A percentile compares a stretch with the other conserved stretches of the same genome.
phyloP scores from a whole-genome alignment of 106 monocot species.

The Dioscorea zingiberensis region DNA sequence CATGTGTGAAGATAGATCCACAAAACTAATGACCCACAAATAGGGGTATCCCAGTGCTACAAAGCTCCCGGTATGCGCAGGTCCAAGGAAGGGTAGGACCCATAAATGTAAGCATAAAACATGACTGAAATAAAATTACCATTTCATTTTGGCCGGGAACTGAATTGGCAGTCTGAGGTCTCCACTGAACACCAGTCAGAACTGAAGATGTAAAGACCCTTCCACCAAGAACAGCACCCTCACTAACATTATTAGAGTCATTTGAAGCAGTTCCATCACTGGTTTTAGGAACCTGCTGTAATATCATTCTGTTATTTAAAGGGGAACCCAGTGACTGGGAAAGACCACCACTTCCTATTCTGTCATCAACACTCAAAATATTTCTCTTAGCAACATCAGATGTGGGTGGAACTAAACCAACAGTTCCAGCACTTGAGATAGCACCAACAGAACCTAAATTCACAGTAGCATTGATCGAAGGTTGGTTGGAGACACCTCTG shows the following conservation, averaged over 20 bases:
- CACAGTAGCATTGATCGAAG: constrained; percentile 35
- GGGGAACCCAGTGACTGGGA: constrained; percentile 69
- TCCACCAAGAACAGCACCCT: constrained; percentile 48
- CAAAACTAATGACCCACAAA: too few species aligned
- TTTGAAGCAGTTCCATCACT: constrained; percentile 40
- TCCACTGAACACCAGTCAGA: constrained; percentile 72
- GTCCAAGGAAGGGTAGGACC: too few species aligned
- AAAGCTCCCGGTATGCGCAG: too few species aligned
- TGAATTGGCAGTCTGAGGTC: constrained; percentile 59
- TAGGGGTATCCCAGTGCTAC: too few species aligned
- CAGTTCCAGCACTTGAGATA: constrained; percentile 27
- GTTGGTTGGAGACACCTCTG: constrained; percentile 44
- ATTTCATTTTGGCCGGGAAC: constrained; percentile 79
- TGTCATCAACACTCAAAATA: constrained; percentile 55
- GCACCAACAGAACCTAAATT: constrained; percentile 40
- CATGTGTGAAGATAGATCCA: too few species aligned
- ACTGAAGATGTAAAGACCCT: constrained; percentile 66
- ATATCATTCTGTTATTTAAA: constrained; percentile 40
- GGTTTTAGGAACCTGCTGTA: constrained; percentile 50
- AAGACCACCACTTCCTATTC: constrained; percentile 35
- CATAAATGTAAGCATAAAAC: too few species aligned
- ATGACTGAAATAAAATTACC: constrained; percentile 12
- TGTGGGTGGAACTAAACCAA: constrained; percentile 36
- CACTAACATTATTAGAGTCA: constrained; percentile 42
- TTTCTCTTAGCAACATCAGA: constrained; percentile 55